Base-by-base conservation (phyloP, 1,284 basidiomycete species). In the Ganoderma leucocontextum region DNA sequence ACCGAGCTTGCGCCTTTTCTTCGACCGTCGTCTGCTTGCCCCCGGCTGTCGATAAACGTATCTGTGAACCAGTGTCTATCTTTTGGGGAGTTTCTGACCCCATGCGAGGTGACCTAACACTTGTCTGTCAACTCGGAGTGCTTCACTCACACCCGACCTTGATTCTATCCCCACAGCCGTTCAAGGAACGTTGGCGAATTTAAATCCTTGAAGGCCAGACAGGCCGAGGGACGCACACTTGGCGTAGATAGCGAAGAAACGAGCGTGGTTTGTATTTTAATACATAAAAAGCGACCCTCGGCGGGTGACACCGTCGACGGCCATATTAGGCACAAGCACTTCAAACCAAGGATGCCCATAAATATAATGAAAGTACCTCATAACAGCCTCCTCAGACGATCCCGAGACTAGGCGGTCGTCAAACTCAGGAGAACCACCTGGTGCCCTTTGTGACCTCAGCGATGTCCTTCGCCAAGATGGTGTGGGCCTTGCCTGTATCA, bases 401-500 rank as follows among this genome's bases (percentile, higher is more conserved):
- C 47, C 47, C 22, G 22, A 25, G 47, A 15, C 12, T 13, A 12
- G 47, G 47, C n/a, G 0, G 47, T 52, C 12, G 47, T 52, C 47
- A 52, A 25, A 25, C 22, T 52, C 12, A 52, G n/a, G 47, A 25
- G 47, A 52, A 52, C 47, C 47, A 52, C 4, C 47, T 59, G 13
- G 25, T 57, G 9, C 17, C 36, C 25, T 44, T 58, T 12, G 76
- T 64, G 1, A 77, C 61, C 19, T 62, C 25, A 12, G 70, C 73
- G 41, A 77, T 65, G 5, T 68, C 57, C 59, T 75, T 55, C 1
- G 67, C 78, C 67, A 76, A 78, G 63, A 78, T 78, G 29, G 73
- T 65, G 35, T 80, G 79, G 17, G 64, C 60, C 39, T 63, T 64
- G 58, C 68, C 75, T 75, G 22, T 12, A 47, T 9, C 9, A 15